Base-by-base conservation (phyloP, 2,329 filamentous ascomycete species). In the Pleoardoris graminearum region DNA sequence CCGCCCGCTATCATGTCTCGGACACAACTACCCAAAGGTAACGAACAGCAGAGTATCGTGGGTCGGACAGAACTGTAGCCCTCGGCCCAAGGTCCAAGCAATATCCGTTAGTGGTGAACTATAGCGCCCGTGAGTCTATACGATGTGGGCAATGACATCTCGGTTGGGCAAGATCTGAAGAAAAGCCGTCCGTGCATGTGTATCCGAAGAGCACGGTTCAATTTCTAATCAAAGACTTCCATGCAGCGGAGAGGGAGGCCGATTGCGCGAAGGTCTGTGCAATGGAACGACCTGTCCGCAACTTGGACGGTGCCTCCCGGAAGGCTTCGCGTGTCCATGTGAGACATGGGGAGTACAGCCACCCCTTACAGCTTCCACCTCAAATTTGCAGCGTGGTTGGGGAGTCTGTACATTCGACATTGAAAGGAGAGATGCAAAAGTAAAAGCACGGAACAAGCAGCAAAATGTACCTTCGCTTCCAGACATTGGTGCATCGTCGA, bases 331-430 rank as follows among this genome's bases (percentile, higher is more conserved):
- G 16, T 33, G 33, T 29, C 10, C 11, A 23, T 5, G 22, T 47
- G 33, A 47, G 44, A 47, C 44, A 38, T 30, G 44, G 22, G 16
- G 33, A 38, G 44, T 38, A 38, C 44, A 38, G 22, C 32, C 44
- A 37, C 22, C n/a, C 30, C 23, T 22, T 21, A 37, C 44, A 29
- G 19, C 12, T 43, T n/a, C 11, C 11, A 7, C 7, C 16, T 17
- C 10, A 10, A 10, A 3, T 25, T 10, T 17, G 30, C n/a, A 12
- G 4, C 30, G 11, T 17, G 33, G 33, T 16, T 17, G 8, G 14
- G 4, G n/a, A 17, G 8, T 6, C 23, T 19, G 7, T 21, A 19
- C 6, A 16, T 37, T 12, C n/a, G 7, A 10, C 11, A 8, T 17
- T 16, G 4, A 37, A 17, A 21, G 5, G 17, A 21, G 7, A 42